These are phyloP conservation scores for Hymenoscyphus occultus DNA, from an alignment of 2,329 filamentous ascomycete species.

Conservation along the genomic window DNA sequence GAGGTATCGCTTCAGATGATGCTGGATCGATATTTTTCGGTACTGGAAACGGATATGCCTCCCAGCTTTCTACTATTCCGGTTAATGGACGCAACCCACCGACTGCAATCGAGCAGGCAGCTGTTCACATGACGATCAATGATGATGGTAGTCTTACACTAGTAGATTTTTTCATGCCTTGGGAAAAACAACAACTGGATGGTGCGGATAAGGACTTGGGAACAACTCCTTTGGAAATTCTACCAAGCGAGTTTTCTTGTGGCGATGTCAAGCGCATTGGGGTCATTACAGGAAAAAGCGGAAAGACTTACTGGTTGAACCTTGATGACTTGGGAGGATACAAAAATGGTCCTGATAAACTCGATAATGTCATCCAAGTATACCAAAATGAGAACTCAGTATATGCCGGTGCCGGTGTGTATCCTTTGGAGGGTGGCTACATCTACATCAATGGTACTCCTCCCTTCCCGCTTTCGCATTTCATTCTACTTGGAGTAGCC, in stretches of 20 bases:
- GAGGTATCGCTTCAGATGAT: conserved; percentile 47
- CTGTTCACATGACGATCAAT: conserved; percentile 47
- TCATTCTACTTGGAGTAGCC: not conserved
- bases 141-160: conserved; percentile 43
- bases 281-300: conserved; percentile 48
- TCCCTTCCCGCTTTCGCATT: not conserved
- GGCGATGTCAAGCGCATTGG: conserved; percentile 46
- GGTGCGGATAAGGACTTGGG: conserved; percentile 50
- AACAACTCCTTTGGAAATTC: conserved; percentile 44
- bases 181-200: conserved; percentile 48
- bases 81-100: conserved; percentile 45
- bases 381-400: conserved; percentile 49
- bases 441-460: conserved; percentile 38
- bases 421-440: conserved; percentile 47
- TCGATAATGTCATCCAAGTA: conserved; percentile 44
- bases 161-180: conserved; percentile 51
- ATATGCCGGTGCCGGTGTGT: conserved; percentile 47
- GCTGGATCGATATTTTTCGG: conserved; percentile 46
- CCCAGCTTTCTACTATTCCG: conserved; percentile 43
- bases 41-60: conserved; percentile 48
- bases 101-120: conserved; percentile 47
- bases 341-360: conserved; percentile 42
- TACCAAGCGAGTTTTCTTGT: conserved; percentile 45
- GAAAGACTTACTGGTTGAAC: conserved; percentile 50
- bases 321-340: conserved; percentile 50